phyloP scores from a whole-genome alignment of 2,329 filamentous ascomycete species.

The Ceratocystis huliohia region DNA sequence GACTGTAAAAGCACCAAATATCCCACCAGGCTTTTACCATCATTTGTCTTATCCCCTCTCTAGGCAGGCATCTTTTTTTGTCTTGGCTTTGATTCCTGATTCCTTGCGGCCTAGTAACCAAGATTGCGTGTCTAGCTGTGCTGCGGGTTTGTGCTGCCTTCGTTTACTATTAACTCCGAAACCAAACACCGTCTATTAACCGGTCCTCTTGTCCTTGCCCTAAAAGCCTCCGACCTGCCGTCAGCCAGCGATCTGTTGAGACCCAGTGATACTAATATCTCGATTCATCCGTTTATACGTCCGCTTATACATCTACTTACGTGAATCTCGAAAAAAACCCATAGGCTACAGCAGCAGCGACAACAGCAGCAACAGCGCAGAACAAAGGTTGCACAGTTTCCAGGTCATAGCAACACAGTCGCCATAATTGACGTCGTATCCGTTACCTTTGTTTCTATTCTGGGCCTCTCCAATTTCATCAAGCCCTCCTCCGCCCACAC shows the following conservation, averaged over 20 bases:
- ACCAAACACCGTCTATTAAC: too few relatives aligned
- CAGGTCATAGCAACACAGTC: background rate
- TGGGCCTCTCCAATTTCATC: background rate
- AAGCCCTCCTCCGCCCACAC: background rate
- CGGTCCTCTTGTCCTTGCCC: background rate
- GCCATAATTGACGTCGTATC: background rate
- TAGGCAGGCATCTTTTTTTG: background rate
- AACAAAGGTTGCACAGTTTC: background rate
- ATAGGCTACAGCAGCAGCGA: too few relatives aligned
- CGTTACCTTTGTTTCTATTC: background rate
- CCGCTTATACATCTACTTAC: background rate
- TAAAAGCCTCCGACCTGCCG: background rate
- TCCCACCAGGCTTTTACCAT: background rate
- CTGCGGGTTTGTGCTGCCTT: background rate
- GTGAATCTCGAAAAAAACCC: background rate
- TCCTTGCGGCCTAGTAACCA: background rate
- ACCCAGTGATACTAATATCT: background rate
- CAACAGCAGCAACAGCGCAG: too few relatives aligned
- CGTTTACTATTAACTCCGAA: background rate
- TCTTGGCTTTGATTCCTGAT: background rate
- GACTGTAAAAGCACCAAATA: too few relatives aligned
- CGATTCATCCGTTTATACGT: background rate
- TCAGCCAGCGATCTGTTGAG: background rate
- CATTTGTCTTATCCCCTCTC: background rate
- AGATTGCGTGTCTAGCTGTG: background rate